Base-by-base conservation (phyloP, 306 rosid genomes). In the Vigna radiata region DNA sequence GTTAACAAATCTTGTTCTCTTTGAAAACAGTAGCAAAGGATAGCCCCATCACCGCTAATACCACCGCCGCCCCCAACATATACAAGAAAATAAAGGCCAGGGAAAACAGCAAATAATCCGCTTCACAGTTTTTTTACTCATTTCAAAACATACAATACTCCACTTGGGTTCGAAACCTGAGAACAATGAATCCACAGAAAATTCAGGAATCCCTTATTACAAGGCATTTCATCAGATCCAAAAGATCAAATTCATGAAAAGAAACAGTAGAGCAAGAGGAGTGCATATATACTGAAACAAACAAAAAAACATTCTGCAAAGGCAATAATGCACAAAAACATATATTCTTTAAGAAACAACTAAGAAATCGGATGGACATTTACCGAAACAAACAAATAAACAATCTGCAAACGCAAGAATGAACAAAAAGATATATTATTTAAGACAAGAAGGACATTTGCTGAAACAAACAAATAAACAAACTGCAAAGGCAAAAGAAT, bases 171-270 rank as follows among this genome's bases (percentile, higher is more conserved):
- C 31, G 19, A 56, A 72, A 25, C 52, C 54, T 55, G 23, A 43
- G 48, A 80, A 79, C 11, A 43, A 61, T 39, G 33, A 73, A 76
- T 29, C 44, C 21, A 49, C 53, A 77, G 46, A 71, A 63, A 69
- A 37, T 11, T 39, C 7, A 55, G 13, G 16, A 68, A 14, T 5
- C 72, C 69, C 58, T 44, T 39, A 4, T 18, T 36, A 77, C 10
- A 19, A 61, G 13, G 19, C 58, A 72, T 37, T 74, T 65, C 64
- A 66, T 55, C 75, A 81, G 73, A 85, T 82, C 84, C 79, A 65
- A 76, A 76, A 48, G 49, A 75, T 50, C 67, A 84, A 82, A 77
- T 41, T 64, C 66, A 86, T 49, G 29, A 21, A 73, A 85, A 68
- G 18, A 25, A 60, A 62, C 73, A 72, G 7, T 41, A 36, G 65